phyloP scores from a whole-genome alignment of 768 basidiomycete species.

The Tulasnella sp. region DNA sequence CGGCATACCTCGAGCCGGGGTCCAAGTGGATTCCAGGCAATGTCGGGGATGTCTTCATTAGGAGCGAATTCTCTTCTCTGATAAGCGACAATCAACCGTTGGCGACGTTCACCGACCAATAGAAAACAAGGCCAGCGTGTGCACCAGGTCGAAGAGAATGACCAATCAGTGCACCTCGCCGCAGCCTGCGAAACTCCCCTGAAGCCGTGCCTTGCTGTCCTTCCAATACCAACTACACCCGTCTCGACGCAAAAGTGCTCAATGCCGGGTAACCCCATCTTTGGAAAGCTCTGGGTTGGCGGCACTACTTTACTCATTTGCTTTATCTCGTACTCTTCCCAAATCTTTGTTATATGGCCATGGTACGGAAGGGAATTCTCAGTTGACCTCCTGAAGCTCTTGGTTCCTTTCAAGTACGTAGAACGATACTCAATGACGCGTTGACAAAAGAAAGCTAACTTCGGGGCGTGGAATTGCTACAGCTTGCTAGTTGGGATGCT shows the following conservation, averaged over 20 bases:
- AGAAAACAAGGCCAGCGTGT: background rate
- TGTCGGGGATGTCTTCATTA: background rate
- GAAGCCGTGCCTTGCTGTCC: constrained; percentile 2
- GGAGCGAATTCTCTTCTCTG: too few relatives aligned
- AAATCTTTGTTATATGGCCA: constrained; percentile 87
- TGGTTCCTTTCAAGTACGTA: constrained; percentile 82
- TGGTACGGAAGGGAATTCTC: constrained; percentile 81
- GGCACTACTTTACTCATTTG: constrained; percentile 67
- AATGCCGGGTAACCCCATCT: constrained; percentile 21
- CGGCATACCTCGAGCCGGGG: background rate
- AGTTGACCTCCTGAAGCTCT: constrained; percentile 66
- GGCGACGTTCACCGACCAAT: background rate
- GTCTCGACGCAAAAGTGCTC: background rate
- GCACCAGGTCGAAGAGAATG: background rate
- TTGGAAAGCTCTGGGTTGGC: constrained; percentile 42
- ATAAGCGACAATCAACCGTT: background rate
- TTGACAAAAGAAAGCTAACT: background rate
- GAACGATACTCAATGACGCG: background rate
- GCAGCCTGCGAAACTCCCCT: constrained; percentile 1
- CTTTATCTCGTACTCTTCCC: constrained; percentile 86
- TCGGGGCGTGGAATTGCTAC: background rate
- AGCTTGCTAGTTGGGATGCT: constrained; percentile 74
- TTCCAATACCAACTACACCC: background rate
- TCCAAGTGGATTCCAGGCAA: background rate
- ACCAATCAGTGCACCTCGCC: background rate